These are phyloP conservation scores for Ophiorrhiza pumila DNA, from an alignment of 257 asterid species.

Conservation along the genomic window DNA sequence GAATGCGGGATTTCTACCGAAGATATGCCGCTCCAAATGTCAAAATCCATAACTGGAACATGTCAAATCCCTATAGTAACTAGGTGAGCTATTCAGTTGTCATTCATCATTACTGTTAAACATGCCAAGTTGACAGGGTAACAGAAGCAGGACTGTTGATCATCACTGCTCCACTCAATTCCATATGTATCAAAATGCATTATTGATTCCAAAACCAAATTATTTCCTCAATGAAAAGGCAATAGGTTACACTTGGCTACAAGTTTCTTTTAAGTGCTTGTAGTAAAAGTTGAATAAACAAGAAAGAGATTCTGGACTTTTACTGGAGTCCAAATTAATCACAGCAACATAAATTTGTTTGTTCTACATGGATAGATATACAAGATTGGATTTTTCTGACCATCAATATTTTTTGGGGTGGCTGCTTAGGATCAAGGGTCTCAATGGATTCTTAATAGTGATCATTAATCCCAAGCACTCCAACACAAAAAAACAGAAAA, in stretches of 20 bases:
- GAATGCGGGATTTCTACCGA: neutral
- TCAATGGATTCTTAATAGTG: neutral
- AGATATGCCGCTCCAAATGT: neutral
- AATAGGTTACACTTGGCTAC: neutral
- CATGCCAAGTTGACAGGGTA: neutral
- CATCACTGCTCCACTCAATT: neutral
- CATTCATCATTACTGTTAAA: constrained; percentile 11
- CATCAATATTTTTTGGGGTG: neutral
- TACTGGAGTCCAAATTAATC: neutral
- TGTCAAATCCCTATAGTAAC: neutral
- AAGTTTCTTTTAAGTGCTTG: neutral
- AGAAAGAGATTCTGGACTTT: neutral
- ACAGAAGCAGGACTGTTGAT: neutral
- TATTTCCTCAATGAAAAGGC: neutral
- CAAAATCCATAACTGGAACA: neutral
- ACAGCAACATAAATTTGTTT: neutral
- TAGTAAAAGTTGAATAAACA: neutral
- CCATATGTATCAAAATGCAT: neutral
- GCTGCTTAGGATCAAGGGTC: neutral
- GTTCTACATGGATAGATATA: neutral
- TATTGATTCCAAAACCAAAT: neutral
- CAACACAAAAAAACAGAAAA: neutral
- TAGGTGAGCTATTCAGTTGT: constrained; percentile 5
- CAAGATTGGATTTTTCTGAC: neutral
- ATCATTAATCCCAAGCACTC: neutral